phyloP scores from a whole-genome alignment of 2,329 filamentous ascomycete species.

The Colletotrichum australisinense region DNA sequence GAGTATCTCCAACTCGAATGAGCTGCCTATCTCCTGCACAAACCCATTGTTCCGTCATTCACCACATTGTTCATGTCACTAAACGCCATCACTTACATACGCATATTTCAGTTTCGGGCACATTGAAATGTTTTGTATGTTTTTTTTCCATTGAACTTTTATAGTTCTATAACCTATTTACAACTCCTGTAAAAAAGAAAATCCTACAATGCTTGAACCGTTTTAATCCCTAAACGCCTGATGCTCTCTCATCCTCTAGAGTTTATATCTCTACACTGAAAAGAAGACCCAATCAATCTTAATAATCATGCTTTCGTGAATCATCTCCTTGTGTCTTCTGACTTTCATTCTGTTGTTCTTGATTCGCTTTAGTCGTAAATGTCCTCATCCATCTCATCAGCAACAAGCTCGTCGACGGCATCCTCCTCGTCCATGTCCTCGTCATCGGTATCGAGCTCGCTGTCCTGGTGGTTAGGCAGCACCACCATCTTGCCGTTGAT shows the following conservation, averaged over 20 bases:
- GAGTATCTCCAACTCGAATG: no score
- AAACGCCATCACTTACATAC: not conserved
- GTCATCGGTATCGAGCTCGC: slow-evolving; percentile 66
- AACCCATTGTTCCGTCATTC: no score
- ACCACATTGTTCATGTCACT: not conserved
- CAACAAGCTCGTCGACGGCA: slow-evolving; percentile 75
- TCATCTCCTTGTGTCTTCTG: not conserved
- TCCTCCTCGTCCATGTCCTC: slow-evolving; percentile 80
- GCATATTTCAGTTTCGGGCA: not conserved
- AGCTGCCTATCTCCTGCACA: no score
- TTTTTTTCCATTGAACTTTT: slow-evolving; percentile 12
- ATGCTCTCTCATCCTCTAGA: not conserved
- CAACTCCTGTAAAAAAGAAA: not conserved
- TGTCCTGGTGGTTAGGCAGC: slow-evolving; percentile 81
- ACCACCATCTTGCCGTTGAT: slow-evolving; percentile 84
- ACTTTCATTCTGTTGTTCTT: not conserved
- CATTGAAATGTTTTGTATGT: not conserved
- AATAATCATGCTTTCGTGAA: slow-evolving; percentile 15
- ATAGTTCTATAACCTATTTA: slow-evolving; percentile 1
- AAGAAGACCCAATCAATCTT: not conserved
- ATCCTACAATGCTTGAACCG: not conserved
- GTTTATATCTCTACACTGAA: not conserved
- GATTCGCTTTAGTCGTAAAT: slow-evolving; percentile 53
- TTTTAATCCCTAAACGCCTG: slow-evolving; percentile 19
- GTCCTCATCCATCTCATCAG: slow-evolving; percentile 71